Conservation (phyloP, 139 green algal genomes). For the Chlorella ohadii region DNA sequence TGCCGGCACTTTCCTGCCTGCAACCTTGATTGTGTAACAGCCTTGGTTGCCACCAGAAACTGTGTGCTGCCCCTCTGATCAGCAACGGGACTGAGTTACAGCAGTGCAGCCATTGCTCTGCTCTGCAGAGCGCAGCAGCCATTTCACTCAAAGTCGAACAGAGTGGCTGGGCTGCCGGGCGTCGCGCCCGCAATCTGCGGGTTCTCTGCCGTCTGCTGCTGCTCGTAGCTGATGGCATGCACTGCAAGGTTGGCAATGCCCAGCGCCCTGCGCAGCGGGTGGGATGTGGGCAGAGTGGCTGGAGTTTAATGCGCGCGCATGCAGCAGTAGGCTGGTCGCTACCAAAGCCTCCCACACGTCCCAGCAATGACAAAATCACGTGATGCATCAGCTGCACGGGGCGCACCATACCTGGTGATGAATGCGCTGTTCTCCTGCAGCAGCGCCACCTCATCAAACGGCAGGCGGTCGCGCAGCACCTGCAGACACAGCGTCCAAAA, state of each 20-base stretch:
- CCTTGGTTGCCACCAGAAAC: background rate
- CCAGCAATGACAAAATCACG: no score
- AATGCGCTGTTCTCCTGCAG: constrained; percentile 80
- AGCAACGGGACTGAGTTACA: no score
- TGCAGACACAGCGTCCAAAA: background rate
- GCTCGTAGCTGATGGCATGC: constrained; percentile 32
- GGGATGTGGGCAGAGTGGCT: no score
- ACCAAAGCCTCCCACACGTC: no score
- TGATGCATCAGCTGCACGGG: no score
- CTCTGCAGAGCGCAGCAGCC: background rate
- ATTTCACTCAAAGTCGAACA: background rate
- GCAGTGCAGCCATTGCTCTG: no score
- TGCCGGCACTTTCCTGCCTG: no score
- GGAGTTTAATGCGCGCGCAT: no score
- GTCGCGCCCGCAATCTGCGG: background rate
- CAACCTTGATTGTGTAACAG: no score
- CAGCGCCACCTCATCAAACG: constrained; percentile 84
- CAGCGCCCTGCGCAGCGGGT: constrained; percentile 25
- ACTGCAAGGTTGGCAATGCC: constrained; percentile 7
- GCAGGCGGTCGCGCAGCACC: constrained; percentile 62
- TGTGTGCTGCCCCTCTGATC: no score
- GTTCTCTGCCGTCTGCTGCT: constrained; percentile 20
- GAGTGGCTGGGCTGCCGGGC: constrained; percentile 12
- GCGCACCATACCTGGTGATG: constrained; percentile 47
- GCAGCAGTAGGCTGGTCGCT: no score